Conservation (phyloP, 2,329 filamentous ascomycete genomes). For the Fusarium anthophilum region DNA sequence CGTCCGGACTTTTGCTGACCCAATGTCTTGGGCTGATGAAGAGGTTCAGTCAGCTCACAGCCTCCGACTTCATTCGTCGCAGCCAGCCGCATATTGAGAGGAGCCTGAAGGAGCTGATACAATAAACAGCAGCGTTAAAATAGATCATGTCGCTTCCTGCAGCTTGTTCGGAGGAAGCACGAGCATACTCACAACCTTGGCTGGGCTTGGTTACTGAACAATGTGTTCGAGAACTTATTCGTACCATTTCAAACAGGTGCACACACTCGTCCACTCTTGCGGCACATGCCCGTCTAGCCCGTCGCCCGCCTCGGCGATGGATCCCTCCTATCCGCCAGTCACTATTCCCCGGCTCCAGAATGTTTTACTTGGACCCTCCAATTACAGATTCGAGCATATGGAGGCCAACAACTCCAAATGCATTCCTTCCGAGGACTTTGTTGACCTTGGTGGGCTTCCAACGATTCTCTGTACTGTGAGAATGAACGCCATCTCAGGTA, state of each 20-base stretch:
- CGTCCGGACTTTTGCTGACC: slow-evolving; percentile 13
- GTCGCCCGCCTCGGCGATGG: slow-evolving; percentile 23
- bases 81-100: slow-evolving; percentile 3
- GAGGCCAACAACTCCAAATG: slow-evolving; percentile 15
- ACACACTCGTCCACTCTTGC: slow-evolving; percentile 13
- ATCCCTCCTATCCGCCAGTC: slow-evolving; percentile 25
- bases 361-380: slow-evolving; percentile 28
- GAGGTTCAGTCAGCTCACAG: slow-evolving; percentile 24
- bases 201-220: slow-evolving; percentile 2
- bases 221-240: not conserved
- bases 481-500: not conserved
- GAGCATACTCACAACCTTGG: not conserved
- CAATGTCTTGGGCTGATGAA: slow-evolving; percentile 30
- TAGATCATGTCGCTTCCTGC: not conserved
- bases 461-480: not conserved
- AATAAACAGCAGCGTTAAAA: not conserved
- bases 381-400: slow-evolving; percentile 10
- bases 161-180: not conserved
- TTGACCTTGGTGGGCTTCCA: not conserved
- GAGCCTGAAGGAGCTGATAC: not conserved
- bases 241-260: slow-evolving; percentile 6
- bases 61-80: slow-evolving; percentile 32
- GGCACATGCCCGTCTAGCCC: slow-evolving; percentile 20
- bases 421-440: not conserved
- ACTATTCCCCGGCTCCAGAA: slow-evolving; percentile 21